Base-by-base conservation (phyloP, 2,329 filamentous ascomycete species). In the Aspergillus viridinutans region DNA sequence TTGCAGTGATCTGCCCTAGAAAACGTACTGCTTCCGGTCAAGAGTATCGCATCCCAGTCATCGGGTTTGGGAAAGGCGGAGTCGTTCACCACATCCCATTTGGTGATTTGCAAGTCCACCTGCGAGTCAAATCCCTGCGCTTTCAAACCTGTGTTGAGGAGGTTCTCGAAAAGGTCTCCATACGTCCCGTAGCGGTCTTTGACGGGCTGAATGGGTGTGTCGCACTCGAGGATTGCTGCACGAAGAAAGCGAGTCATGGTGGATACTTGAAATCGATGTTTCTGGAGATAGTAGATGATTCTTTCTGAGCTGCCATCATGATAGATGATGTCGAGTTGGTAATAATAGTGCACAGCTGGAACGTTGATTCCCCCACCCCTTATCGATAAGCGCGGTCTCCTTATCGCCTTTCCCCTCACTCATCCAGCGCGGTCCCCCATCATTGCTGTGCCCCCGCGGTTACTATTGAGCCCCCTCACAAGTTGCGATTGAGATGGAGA, bases 1-100 rank as follows among this genome's bases (percentile, higher is more conserved):
- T 21, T n/a, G 42, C 25, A 56, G n/a, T 28, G 14, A 28, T 23
- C 4, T 12, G 8, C 3, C 2, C 32, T 43, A 10, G 35, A n/a
- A 28, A 35, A 58, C 69, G 21, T 64, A 72, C 69, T 72, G 56
- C 67, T 71, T 50, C 69, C 69, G 5, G 65, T 68, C 26, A 72
- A 54, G 2, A 72, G 58, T 12, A 72, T 35, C 0, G 66, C 65
- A 48, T 72, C 69, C 20, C 59, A 60, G 0, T 65, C 60, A 20
- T 63, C 60, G 2, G 61, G 56, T 21, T 61, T 60, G 7, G 63
- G 69, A 56, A 64, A 72, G 2, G 55, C 49, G 4, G 50, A 52
- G 20, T 61, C 61, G 2, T 61, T 54, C 8, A 71, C 66, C 28
- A 70, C 68, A 50, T 68, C 52, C 60, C 64, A 65, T 50, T 65